These are phyloP conservation scores for Cladorrhinum sp. DNA, from an alignment of 2,329 filamentous ascomycete genomes.

Conservation along the genomic window DNA sequence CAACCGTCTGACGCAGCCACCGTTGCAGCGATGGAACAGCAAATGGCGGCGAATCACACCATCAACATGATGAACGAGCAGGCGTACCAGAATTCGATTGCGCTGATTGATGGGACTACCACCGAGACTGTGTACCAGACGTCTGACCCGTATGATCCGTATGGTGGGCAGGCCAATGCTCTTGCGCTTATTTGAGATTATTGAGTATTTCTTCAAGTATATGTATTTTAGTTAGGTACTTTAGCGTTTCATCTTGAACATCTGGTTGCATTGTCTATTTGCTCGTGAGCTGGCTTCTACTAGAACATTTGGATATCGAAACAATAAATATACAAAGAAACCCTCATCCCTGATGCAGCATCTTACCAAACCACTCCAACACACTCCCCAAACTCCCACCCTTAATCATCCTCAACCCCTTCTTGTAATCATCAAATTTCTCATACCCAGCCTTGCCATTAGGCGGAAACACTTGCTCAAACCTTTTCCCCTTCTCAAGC, in stretches of 20 bases:
- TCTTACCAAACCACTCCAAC: not conserved
- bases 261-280: too few species aligned
- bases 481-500: not conserved
- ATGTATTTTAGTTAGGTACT: too few species aligned
- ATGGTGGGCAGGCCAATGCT: too few species aligned
- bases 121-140: too few species aligned
- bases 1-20: not conserved
- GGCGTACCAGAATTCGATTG: not conserved
- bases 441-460: too few species aligned
- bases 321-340: not conserved
- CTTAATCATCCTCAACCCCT: not conserved
- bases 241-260: too few species aligned
- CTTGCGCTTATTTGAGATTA: too few species aligned
- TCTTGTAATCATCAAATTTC: not conserved
- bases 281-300: too few species aligned
- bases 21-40: not conserved
- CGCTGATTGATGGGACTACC: not conserved
- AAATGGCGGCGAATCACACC: not conserved
- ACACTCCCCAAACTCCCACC: not conserved
- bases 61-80: slow-evolving; percentile 3
- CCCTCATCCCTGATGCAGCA: too few species aligned
- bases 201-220: too few species aligned
- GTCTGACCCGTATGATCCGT: too few species aligned
- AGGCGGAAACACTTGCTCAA: not conserved
- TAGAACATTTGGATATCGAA: too few species aligned